Conservation (phyloP, 345 rosid genomes). For the Crucihimalaya himalaica region DNA sequence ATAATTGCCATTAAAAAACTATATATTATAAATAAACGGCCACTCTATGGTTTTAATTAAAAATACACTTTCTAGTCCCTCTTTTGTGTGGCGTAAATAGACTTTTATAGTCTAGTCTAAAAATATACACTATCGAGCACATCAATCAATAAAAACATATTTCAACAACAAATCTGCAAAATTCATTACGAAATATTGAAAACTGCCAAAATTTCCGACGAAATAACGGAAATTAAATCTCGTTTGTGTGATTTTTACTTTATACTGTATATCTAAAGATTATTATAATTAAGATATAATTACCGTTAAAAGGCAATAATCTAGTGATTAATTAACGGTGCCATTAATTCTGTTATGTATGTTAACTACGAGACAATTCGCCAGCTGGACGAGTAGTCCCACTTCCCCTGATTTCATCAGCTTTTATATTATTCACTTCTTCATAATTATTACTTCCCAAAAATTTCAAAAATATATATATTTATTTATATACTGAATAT, state of each 20-base stretch:
- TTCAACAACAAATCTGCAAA: not conserved
- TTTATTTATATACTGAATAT: slow-evolving; percentile 16
- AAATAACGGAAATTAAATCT: not conserved
- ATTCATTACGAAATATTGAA: not conserved
- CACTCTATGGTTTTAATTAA: not conserved
- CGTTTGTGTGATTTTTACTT: not conserved
- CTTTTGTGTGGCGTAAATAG: not conserved
- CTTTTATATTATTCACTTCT: not conserved
- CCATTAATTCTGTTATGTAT: slow-evolving; percentile 41
- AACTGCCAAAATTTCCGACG: not conserved
- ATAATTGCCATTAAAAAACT: not conserved
- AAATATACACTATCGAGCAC: not conserved
- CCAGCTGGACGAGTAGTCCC: slow-evolving; percentile 49
- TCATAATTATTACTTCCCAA: slow-evolving; percentile 5
- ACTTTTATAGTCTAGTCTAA: not conserved
- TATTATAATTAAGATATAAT: not conserved
- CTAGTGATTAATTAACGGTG: slow-evolving; percentile 5
- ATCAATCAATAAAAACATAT: not conserved
- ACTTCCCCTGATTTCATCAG: slow-evolving; percentile 32
- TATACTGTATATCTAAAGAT: not conserved
- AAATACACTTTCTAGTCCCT: not conserved
- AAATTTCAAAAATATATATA: not conserved
- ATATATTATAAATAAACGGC: not conserved
- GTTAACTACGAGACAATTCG: slow-evolving; percentile 38
- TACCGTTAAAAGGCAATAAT: slow-evolving; percentile 27